Base-by-base conservation (phyloP, 345 rosid species). In the Gynandropsis gynandra region DNA sequence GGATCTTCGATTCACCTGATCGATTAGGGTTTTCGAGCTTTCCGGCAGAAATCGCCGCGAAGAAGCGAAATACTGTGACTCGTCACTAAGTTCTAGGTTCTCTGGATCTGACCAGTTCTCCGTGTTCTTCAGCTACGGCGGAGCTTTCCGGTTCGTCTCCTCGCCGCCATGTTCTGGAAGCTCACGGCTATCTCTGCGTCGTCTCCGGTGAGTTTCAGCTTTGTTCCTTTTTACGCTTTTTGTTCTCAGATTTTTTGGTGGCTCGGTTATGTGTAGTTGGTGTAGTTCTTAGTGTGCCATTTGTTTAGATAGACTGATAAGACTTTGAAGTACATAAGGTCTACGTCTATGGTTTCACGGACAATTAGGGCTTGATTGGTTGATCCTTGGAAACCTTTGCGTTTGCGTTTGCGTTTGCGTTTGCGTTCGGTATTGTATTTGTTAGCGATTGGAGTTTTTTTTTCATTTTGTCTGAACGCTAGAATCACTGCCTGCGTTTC, bases 91-190 rank as follows among this genome's bases (percentile, higher is more conserved):
- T 60, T 50, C 50, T 71, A 58, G 69, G 74, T 65, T 16, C 58
- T 62, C 20, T 72, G 67, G 83, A 81, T 80, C 92, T 61, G 44
- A 47, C 16, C 64, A 9, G 39, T 49, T 50, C 43, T n/a, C 49
- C 51, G 43, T 17, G 31, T 15, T 31, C 41, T 36, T 49, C 64
- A 47, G 56, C 62, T 52, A 24, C 17, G 21, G 7, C 9, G 9
- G 34, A 50, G 54, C 42, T 56, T 10, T 35, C 4, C 20, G 15
- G 5, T 43, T 17, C 7, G 42, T 3, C 45, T 19, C 35, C 7
- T 50, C 50, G 31, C 35, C 72, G 7, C 48, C 64, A 92, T 92
- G 98, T 92, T 92, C 46, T 92, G 98, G 96, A 92, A 87, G 71
- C 83, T 92, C 43, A 71, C 96, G 1, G 58, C 85, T 63, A 72